Evolutionary conservation across 164 flowering plant species (phyloP), one percentile per base, ranked within the genome.

Genomic region (Umbilicus rupestris): DNA sequence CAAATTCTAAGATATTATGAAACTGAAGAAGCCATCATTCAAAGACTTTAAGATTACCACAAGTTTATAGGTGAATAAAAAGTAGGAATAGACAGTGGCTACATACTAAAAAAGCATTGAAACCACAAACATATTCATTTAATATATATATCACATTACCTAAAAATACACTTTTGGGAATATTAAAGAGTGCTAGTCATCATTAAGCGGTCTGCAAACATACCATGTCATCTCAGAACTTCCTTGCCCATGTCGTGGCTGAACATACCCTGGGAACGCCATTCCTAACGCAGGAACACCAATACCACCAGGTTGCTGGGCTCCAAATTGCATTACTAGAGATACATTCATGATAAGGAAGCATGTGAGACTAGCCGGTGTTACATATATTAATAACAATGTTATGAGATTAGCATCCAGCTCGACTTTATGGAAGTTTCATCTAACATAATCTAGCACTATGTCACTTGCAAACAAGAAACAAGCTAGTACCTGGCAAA

Each of bases 261-360:
- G 90, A 10, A 94, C 99, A 81, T 89, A 91, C 74, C 99, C 99
- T 74, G 99, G 99, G 73, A 94, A 85, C 41, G 99, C 99, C 99
- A 94, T 91, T 69, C 99, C 97, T 77, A 94, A 89, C 72, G 99
- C 93, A 73, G 99, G 93, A 77, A 94, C 92, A 49, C 98, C 96
- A 55, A 89, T 83, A 37, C 97, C 91, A 65, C 97, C 95, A 75
- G 87, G 88, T 82, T 85, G 96, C 82, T 85, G 96, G 39, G 85
- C 86, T 55, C 94, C 92, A 76, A 91, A 87, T 80, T 88, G 97
- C 99, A 94, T 91, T 65, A 89, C 99, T 91, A 42, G 52, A 47
- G 31, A 52, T 3, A 67, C 22, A 55, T 63, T 35, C 35, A 9
- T 16, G 16, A 41, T 50, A 52, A 33, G 2, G 8, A 60, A 16